phyloP scores from a whole-genome alignment of 176 grass and related monocot species.

The Pontederia crassipes region DNA sequence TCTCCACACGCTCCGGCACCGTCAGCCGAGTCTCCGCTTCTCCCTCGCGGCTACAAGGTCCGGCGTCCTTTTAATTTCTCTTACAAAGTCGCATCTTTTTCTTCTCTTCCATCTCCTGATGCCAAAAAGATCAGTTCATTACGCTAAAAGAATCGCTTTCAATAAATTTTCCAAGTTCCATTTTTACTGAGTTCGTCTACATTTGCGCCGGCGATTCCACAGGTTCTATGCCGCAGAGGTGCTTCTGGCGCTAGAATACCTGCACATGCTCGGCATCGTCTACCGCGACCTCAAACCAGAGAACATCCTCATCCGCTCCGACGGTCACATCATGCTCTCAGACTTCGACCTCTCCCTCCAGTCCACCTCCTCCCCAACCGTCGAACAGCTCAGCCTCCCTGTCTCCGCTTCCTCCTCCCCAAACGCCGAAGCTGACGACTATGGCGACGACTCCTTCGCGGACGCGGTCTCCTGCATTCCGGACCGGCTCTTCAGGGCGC shows the following conservation, averaged over 20 bases:
- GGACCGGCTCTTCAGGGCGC: constrained; percentile 11
- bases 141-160: too few species aligned
- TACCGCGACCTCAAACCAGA: constrained; percentile 99
- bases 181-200: neutral
- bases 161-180: neutral
- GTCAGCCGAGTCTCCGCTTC: constrained; percentile 63
- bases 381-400: constrained; percentile 20
- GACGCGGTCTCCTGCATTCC: constrained; percentile 43
- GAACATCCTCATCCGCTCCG: constrained; percentile 82
- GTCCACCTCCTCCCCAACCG: constrained; percentile 55
- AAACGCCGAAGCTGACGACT: neutral
- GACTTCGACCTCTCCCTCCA: constrained; percentile 96
- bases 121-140: too few species aligned
- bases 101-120: neutral
- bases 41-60: constrained; percentile 47
- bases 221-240: constrained; percentile 94
- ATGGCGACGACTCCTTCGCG: too few species aligned
- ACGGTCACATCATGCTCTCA: constrained; percentile 98
- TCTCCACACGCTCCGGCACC: constrained; percentile 85
- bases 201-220: neutral
- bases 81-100: neutral
- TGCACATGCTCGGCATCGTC: constrained; percentile 98
- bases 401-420: neutral
- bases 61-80: too few species aligned
- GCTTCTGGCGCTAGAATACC: constrained; percentile 82